Conservation (phyloP, 163 green algal genomes). For the Scenedesmus sp. region DNA sequence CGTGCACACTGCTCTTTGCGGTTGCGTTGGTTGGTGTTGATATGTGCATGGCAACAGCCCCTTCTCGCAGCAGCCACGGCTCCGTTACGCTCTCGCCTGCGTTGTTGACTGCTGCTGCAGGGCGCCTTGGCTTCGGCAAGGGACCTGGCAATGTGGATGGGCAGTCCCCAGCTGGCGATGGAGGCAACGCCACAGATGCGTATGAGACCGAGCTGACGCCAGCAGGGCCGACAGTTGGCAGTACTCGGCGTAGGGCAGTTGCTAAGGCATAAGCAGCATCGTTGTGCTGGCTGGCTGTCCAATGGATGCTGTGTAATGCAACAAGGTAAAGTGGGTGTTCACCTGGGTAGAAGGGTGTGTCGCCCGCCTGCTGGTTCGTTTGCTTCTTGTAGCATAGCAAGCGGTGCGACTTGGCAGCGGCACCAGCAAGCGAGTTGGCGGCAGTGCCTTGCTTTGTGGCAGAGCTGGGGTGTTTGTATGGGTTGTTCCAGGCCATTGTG, state of each 20-base stretch:
- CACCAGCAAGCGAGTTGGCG: background rate
- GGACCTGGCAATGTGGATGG: background rate
- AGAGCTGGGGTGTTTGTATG: background rate
- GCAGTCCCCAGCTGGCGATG: background rate
- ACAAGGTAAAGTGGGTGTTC: background rate
- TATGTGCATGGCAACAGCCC: background rate
- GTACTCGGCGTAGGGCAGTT: slow-evolving; percentile 9
- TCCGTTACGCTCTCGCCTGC: no score
- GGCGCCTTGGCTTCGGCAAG: slow-evolving; percentile 6
- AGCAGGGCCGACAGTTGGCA: background rate
- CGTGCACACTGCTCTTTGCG: background rate
- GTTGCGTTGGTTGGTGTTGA: background rate
- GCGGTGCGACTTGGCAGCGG: background rate
- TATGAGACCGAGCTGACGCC: slow-evolving; percentile 20
- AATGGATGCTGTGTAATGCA: background rate
- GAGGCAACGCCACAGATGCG: background rate
- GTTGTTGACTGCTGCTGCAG: slow-evolving; percentile 11
- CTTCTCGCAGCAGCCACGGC: no score
- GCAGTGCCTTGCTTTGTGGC: background rate
- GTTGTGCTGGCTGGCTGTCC: background rate
- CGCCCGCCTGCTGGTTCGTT: background rate
- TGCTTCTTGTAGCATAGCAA: background rate
- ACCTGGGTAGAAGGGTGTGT: no score
- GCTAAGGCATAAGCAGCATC: slow-evolving; percentile 5
- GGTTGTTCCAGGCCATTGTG: no score